Base-by-base conservation (phyloP, 176 grass and related monocot species). In the Oryza punctata region DNA sequence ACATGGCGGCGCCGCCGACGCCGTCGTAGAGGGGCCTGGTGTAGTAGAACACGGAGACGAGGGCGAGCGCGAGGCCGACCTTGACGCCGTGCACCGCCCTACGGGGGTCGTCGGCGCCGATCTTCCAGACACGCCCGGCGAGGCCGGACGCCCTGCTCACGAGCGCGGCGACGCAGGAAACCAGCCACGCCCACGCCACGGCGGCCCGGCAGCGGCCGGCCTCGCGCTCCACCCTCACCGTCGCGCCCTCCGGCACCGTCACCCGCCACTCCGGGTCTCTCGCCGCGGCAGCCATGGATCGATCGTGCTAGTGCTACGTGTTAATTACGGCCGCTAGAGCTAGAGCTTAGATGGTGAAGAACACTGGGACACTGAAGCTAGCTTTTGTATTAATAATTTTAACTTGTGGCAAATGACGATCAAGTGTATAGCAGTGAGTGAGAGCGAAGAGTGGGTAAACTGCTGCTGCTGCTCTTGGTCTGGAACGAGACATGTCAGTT, bases 31-130 rank as follows among this genome's bases (percentile, higher is more conserved):
- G 60, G 10, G 93, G 85, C 32, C 82, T 83, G 15, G 75, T 83
- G 75, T 95, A 95, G 85, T 95, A 95, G 84, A 95, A 88, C 28
- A 95, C 38, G 13, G 90, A 92, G 15, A 90, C 85, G 3, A 92
- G 72, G 12, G 87, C 59, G 37, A 95, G 87, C 16, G 93, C 93
- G 41, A 95, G 29, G 0, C 90, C 90, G 3, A 95, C 93, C 78
- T 95, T 95, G 28, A 92, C 18, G 37, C 85, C 75, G 80, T 95
- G 90, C 11, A 90, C 38, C 43, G 67, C 90, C 83, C 81, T 90
- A 82, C 93, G 52, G 10, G 88, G 93, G 67, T 95, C 93, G 54
- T 95, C 93, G 26, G 63, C 74, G 16, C 65, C 93, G 50, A 92
- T 67, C 72, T 81, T 70, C 90, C 90, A 92, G 6, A 80, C 59